A percentile compares a stretch with the other conserved stretches of the same genome.
phyloP scores from a whole-genome alignment of 2,329 filamentous ascomycete genomes.

The Coleophoma crateriformis region DNA sequence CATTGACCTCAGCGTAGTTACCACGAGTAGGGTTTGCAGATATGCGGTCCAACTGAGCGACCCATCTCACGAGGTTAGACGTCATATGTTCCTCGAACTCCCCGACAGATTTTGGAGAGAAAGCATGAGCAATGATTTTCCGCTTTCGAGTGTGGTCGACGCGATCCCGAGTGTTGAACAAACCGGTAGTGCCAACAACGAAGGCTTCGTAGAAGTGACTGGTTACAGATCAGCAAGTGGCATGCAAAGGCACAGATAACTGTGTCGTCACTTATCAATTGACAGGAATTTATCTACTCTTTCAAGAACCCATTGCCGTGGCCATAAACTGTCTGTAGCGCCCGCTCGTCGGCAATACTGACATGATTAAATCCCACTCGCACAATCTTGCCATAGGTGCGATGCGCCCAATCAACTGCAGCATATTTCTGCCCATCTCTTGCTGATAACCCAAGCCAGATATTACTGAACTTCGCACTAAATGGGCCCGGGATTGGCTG shows the following conservation, averaged over 20 bases:
- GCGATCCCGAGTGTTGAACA: constrained; percentile 85
- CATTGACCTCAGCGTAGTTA: constrained; percentile 57
- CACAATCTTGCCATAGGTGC: constrained; percentile 67
- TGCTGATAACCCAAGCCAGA: constrained; percentile 66
- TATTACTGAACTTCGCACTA: constrained; percentile 58
- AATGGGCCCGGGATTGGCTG: constrained; percentile 38
- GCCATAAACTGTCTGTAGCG: constrained; percentile 72
- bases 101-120: constrained; percentile 70
- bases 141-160: constrained; percentile 78
- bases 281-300: constrained; percentile 35
- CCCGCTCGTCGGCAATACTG: constrained; percentile 73
- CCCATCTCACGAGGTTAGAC: constrained; percentile 67
- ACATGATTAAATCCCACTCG: constrained; percentile 81
- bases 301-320: constrained; percentile 74
- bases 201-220: constrained; percentile 87
- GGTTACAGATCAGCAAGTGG: not conserved
- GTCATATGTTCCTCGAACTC: constrained; percentile 88
- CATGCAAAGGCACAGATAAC: not conserved
- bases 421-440: constrained; percentile 58
- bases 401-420: constrained; percentile 66
- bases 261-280: not conserved
- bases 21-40: constrained; percentile 16
- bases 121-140: constrained; percentile 81
- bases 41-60: constrained; percentile 65
- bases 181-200: constrained; percentile 73